A percentile compares a stretch with the other conserved stretches of the same genome.
Evolutionary conservation across 495 filamentous ascomycete species (phyloP).

Genomic region (Venustampulla echinocandica): DNA sequence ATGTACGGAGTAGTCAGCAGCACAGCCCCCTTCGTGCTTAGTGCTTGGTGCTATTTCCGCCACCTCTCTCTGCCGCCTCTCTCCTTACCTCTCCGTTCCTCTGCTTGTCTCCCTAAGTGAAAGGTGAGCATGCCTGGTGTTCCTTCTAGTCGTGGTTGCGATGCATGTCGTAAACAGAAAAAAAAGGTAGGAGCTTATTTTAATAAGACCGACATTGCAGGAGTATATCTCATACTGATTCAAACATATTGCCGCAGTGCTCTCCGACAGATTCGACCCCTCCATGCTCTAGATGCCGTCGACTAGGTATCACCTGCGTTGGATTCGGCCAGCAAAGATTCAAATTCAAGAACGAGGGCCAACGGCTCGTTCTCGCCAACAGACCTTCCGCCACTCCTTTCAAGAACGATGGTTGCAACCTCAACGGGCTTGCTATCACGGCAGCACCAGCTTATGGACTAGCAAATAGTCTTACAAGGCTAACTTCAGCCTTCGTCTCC

Average conservation of each 20-base stretch:
- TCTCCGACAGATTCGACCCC: constrained; percentile 15
- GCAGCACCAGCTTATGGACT: background rate
- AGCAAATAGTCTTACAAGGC: background rate
- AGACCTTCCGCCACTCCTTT: background rate
- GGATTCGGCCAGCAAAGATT: constrained; percentile 39
- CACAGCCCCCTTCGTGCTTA: too few species aligned
- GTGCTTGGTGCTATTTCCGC: too few species aligned
- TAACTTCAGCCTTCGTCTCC: background rate
- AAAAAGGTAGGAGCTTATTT: background rate
- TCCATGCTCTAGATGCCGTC: constrained; percentile 38
- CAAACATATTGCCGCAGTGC: background rate
- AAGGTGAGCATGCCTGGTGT: constrained; percentile 3
- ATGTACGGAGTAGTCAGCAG: too few species aligned
- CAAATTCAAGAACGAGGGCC: constrained; percentile 36
- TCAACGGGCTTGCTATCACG: background rate
- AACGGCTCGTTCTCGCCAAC: constrained; percentile 3
- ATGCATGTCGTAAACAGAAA: background rate
- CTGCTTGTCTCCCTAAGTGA: too few species aligned
- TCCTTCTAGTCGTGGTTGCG: background rate
- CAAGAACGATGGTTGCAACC: background rate
- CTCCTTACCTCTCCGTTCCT: too few species aligned
- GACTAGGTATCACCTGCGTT: constrained; percentile 34
- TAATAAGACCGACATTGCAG: background rate
- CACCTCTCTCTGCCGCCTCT: too few species aligned
- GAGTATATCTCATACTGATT: constrained; percentile 18